These are phyloP conservation scores for Camellia japonica DNA, from an alignment of 148 eudicot genomes.

Conservation along the genomic window DNA sequence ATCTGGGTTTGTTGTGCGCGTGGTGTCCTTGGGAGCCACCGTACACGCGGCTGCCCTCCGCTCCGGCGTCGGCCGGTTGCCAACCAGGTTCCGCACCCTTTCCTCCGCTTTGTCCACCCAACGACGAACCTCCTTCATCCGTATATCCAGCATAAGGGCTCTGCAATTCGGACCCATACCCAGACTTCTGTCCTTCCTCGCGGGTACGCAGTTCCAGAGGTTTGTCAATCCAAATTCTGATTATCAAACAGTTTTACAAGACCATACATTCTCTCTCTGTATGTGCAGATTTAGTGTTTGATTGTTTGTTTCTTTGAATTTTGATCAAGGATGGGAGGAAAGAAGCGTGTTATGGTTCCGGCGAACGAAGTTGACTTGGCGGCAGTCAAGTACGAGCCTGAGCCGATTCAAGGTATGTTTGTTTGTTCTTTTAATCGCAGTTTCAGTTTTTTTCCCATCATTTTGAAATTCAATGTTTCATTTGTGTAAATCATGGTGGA, in stretches of 20 bases:
- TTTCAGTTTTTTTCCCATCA: not conserved
- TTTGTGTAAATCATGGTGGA: not conserved
- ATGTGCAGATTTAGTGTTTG: not conserved
- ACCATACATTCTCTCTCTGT: not conserved
- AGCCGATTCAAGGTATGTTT: conserved; percentile 49
- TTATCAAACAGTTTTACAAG: not conserved
- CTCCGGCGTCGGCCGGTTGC: too few relatives aligned
- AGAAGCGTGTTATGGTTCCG: conserved; percentile 69
- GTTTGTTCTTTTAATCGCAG: conserved; percentile 11
- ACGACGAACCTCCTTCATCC: too few relatives aligned
- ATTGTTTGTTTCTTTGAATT: not conserved
- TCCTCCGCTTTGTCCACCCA: too few relatives aligned
- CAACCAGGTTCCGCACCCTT: too few relatives aligned
- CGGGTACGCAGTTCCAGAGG: not conserved
- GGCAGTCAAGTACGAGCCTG: conserved; percentile 59
- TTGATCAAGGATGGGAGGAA: conserved; percentile 55
- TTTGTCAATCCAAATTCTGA: not conserved
- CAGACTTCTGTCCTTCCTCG: too few relatives aligned
- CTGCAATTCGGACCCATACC: too few relatives aligned
- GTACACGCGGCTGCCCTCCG: too few relatives aligned
- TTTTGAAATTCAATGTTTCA: not conserved
- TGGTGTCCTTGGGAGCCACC: too few relatives aligned
- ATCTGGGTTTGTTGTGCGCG: too few relatives aligned
- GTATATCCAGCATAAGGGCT: too few relatives aligned
- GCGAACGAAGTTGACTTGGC: conserved; percentile 68